These are phyloP conservation scores for Blastomyces emzantsi DNA, from an alignment of 2,329 filamentous ascomycete species.

Conservation along the genomic window DNA sequence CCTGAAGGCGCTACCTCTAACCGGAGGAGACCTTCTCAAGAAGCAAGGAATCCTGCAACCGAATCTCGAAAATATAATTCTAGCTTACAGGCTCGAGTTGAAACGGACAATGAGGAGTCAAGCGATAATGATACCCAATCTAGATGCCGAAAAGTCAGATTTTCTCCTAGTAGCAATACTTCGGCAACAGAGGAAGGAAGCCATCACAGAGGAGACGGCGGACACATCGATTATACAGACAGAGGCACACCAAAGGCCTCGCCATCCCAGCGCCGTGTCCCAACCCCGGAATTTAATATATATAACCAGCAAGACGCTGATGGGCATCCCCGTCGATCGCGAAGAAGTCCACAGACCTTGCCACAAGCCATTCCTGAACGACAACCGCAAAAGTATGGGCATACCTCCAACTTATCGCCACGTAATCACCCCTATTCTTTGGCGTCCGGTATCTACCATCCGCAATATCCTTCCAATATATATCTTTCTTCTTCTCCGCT, in stretches of 20 bases:
- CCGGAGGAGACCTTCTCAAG: conserved; percentile 31
- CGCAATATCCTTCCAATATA: conserved; percentile 1
- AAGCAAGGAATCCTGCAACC: conserved; percentile 27
- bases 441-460: neutral
- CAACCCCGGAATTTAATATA: neutral
- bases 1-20: conserved; percentile 29
- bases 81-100: conserved; percentile 30
- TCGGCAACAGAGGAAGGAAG: conserved; percentile 4
- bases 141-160: conserved; percentile 14
- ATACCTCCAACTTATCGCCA: neutral
- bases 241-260: neutral
- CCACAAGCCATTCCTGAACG: conserved; percentile 5
- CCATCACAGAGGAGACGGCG: neutral
- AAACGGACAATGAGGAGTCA: conserved; percentile 26
- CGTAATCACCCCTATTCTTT: neutral
- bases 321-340: neutral
- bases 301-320: neutral
- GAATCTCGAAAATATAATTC: conserved; percentile 27
- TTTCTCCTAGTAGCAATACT: neutral
- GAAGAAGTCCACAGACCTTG: neutral
- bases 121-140: conserved; percentile 16
- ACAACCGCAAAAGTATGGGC: neutral
- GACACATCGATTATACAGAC: neutral
- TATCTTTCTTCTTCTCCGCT: neutral
- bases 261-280: neutral